Evolutionary conservation across 1,139 yeast species (phyloP).

Genomic region (Nakaseomyces bracarensis): DNA sequence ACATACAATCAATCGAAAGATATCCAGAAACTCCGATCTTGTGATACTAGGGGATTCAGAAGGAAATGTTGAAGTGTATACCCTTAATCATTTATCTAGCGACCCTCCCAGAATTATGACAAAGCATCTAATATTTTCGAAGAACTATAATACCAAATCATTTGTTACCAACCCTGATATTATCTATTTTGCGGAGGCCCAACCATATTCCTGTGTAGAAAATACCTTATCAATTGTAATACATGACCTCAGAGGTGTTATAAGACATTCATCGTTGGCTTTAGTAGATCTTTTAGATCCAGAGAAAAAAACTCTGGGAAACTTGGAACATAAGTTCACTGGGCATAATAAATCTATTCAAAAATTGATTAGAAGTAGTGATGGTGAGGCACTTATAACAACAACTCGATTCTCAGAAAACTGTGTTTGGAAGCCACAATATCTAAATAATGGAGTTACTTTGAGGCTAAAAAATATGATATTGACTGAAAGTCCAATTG

Average conservation of each 20-base stretch:
- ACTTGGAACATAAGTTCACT: conserved; percentile 50
- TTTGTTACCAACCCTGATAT: conserved; percentile 31
- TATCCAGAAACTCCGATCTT: conserved; percentile 42
- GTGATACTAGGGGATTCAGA: conserved; percentile 42
- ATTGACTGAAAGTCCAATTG: conserved; percentile 36
- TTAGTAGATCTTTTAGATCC: conserved; percentile 33
- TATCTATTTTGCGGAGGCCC: conserved; percentile 32
- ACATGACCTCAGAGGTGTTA: conserved; percentile 45
- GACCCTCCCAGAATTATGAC: conserved; percentile 39
- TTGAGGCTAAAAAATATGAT: conserved; percentile 31
- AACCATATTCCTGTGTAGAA: conserved; percentile 23
- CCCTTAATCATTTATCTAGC: conserved; percentile 45
- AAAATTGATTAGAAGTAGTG: conserved; percentile 53
- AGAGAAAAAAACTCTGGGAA: conserved; percentile 18
- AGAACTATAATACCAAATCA: conserved; percentile 22
- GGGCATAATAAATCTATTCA: conserved; percentile 82
- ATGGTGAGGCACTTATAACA: conserved; percentile 52
- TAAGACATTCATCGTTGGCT: conserved; percentile 40
- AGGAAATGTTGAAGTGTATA: conserved; percentile 42
- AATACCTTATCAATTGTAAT: conserved; percentile 38
- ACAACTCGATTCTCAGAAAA: conserved; percentile 46
- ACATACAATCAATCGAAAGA: conserved; percentile 18
- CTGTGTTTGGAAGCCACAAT: conserved; percentile 50
- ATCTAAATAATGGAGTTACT: conserved; percentile 27
- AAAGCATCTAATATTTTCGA: conserved; percentile 22